These are phyloP conservation scores for Pistacia vera DNA, from an alignment of 345 rosid genomes.

Conservation along the genomic window DNA sequence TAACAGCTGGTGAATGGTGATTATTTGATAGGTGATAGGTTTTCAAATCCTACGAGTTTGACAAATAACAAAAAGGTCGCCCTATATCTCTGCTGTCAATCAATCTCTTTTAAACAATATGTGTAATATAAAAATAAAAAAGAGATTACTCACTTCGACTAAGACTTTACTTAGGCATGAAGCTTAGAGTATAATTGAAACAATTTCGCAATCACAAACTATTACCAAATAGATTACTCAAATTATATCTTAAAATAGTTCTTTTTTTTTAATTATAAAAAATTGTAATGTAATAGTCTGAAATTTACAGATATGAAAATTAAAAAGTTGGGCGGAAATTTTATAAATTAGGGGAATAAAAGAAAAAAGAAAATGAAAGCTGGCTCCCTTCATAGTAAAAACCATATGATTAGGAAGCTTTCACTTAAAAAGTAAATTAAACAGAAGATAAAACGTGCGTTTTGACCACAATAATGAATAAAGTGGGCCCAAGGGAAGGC, in stretches of 20 bases:
- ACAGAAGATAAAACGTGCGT: conserved; percentile 17
- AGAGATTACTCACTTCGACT: background rate
- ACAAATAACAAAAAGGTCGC: background rate
- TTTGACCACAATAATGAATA: conserved; percentile 16
- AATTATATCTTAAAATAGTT: no score
- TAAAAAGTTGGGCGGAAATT: no score
- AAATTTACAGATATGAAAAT: no score
- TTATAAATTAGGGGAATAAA: no score
- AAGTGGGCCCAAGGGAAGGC: background rate
- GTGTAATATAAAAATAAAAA: background rate
- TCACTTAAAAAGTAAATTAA: background rate
- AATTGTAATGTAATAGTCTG: no score
- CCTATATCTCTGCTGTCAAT: no score
- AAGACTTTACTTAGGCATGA: conserved; percentile 11
- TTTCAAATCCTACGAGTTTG: background rate
- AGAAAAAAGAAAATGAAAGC: no score
- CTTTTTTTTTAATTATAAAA: no score
- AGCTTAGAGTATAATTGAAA: background rate
- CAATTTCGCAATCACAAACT: conserved; percentile 1
- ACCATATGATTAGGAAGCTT: no score
- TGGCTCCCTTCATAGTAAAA: no score
- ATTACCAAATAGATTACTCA: no score
- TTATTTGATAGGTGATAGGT: background rate
- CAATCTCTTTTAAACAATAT: background rate
- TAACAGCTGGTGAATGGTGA: background rate